A percentile compares a stretch with the other conserved stretches of the same genome.
phyloP scores from a whole-genome alignment of 805 yeast genomes.

The Tetrapisispora pingtungensis region DNA sequence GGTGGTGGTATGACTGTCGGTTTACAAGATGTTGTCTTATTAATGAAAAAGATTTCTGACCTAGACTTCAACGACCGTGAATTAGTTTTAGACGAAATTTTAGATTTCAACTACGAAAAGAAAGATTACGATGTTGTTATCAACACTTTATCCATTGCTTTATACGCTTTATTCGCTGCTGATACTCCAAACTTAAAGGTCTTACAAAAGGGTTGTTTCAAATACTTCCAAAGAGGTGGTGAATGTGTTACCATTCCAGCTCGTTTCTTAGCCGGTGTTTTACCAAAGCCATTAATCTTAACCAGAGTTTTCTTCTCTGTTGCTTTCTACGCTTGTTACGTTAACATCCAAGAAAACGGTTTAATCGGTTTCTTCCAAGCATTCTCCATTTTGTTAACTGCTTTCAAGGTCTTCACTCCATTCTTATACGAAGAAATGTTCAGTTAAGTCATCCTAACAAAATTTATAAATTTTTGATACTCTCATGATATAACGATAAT shows the following conservation, averaged over 20 bases:
- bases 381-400: constrained; percentile 58
- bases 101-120: constrained; percentile 65
- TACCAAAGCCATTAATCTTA: constrained; percentile 63
- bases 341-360: constrained; percentile 62
- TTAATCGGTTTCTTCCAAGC: constrained; percentile 58
- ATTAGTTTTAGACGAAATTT: constrained; percentile 44
- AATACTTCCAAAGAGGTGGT: constrained; percentile 79
- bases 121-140: constrained; percentile 74
- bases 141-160: constrained; percentile 82
- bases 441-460: constrained; percentile 14
- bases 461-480: not conserved
- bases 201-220: constrained; percentile 82
- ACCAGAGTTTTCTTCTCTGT: constrained; percentile 85
- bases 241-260: constrained; percentile 69
- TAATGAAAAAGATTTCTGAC: constrained; percentile 40
- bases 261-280: constrained; percentile 70
- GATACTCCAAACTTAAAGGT: constrained; percentile 53
- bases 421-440: constrained; percentile 48
- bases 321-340: constrained; percentile 70
- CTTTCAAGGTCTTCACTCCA: constrained; percentile 72
- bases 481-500: not conserved
- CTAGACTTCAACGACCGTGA: constrained; percentile 45
- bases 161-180: constrained; percentile 86
- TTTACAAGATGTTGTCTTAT: constrained; percentile 64
- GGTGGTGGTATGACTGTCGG: constrained; percentile 99